Conservation (phyloP, 345 rosid species). For the Psidium friedrichsthalianum region DNA sequence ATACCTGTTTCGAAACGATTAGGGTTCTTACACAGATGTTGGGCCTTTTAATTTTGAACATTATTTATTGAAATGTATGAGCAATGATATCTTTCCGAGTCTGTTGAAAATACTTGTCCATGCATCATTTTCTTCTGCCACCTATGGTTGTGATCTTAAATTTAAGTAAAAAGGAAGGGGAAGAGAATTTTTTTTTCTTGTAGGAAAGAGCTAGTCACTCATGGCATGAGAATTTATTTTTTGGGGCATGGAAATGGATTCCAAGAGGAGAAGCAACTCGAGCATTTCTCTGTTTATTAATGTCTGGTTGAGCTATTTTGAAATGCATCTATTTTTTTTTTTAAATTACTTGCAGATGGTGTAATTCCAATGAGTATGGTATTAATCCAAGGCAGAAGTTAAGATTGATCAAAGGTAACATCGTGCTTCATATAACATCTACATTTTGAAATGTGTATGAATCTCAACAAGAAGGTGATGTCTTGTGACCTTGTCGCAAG, state of each 20-base stretch:
- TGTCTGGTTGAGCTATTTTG: neutral
- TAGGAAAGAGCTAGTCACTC: neutral
- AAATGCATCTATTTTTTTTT: constrained; percentile 1
- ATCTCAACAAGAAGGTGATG: neutral
- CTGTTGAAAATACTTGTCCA: neutral
- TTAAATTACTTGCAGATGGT: constrained; percentile 91
- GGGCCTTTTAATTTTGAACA: neutral
- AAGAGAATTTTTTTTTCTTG: neutral
- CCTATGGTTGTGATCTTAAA: neutral
- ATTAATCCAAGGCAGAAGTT: constrained; percentile 92
- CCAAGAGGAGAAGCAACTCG: neutral
- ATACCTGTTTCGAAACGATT: neutral
- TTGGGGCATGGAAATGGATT: neutral
- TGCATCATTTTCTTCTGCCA: neutral
- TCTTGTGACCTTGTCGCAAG: neutral
- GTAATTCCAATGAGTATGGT: constrained; percentile 96
- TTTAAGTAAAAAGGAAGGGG: neutral
- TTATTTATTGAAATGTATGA: neutral
- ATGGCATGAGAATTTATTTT: neutral
- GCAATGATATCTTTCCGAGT: neutral
- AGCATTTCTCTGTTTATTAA: neutral
- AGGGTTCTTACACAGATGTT: neutral
- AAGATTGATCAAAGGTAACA: constrained; percentile 83
- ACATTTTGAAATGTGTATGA: neutral
- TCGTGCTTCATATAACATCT: neutral